Evolutionary conservation across 2,329 filamentous ascomycete genomes (phyloP).

Genomic region (Aspergillus novoparasiticus): DNA sequence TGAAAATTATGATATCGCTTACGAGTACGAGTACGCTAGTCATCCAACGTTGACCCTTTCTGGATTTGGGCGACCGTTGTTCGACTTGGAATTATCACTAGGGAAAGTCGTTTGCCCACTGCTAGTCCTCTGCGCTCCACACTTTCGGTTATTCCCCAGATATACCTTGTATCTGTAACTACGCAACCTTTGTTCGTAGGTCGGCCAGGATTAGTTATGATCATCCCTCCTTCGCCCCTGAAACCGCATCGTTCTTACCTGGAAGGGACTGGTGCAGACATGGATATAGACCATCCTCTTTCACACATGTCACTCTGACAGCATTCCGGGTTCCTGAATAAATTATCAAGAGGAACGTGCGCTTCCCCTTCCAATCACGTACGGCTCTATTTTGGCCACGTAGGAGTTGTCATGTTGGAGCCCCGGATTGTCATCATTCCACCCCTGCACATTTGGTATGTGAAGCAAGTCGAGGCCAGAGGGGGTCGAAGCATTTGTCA

Average conservation of each 20-base stretch:
- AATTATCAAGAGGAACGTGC: slow-evolving; percentile 3
- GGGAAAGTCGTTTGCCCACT: not conserved
- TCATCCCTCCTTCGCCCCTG: not conserved
- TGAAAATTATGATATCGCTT: not conserved
- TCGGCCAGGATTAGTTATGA: not conserved
- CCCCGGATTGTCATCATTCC: not conserved
- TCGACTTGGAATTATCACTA: not conserved
- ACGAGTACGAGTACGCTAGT: not conserved
- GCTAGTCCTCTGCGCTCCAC: slow-evolving; percentile 6
- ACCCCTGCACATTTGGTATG: not conserved
- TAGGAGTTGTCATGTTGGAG: not conserved
- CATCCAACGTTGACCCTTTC: not conserved
- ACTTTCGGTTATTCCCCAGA: slow-evolving; percentile 5
- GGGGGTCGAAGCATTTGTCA: not conserved
- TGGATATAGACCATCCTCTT: not conserved
- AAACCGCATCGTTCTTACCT: not conserved
- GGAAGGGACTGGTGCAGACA: slow-evolving; percentile 1
- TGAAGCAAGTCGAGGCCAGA: not conserved
- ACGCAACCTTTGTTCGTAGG: not conserved
- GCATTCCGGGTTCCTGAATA: not conserved
- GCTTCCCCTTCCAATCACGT: not conserved
- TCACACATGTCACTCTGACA: not conserved
- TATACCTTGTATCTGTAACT: slow-evolving; percentile 1
- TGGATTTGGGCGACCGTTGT: not conserved
- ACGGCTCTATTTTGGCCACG: not conserved